Base-by-base conservation (phyloP, 495 filamentous ascomycete genomes). In the Paragyromitra xinjiangensis region DNA sequence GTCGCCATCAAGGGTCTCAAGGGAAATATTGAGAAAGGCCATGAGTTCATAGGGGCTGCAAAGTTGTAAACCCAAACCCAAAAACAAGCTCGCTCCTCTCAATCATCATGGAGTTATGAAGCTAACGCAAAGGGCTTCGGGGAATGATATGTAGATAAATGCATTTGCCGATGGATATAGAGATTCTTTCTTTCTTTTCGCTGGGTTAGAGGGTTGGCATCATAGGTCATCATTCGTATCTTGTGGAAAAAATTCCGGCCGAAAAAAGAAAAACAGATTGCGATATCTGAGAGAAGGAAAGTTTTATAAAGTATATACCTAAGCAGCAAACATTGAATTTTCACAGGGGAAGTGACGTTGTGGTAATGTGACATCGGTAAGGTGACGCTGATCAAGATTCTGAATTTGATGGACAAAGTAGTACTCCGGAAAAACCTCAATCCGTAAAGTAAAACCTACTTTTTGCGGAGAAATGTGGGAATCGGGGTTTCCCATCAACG, bases 1-100 rank as follows among this genome's bases (percentile, higher is more conserved):
- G 89, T 87, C 77, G 89, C 88, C 83, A 87, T 91, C 80, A 85
- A 86, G 76, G 95, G 89, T 67, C 88, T 99, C 40, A 92, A 93
- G 88, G 91, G 88, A 86, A 99, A 97, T 85, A 97, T 99, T 82
- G 85, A 89, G 80, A 98, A 98, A 89, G 95, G 95, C 80, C 86
- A 98, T 79, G 90, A 92, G 81, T 99, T 98, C 83, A 89, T 84
- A 26, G 64, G 34, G 64, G 22, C 45, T 7, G 71, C 81, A 83
- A 83, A 83, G 81, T 83, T 83, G 81, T 83, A 82, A 34, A 83
- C 71, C 78, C 51, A 50, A 45, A 50, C 12, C 51, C 48, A 73
- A 73, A 64, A 50, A 51, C 69, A 45, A 24, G 42, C 55, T 62
- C 8, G 26, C 53, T 58, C 53, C 22, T 71, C 58, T 24, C 16